phyloP scores from a whole-genome alignment of 2,329 filamentous ascomycete species.

The Ophiostoma perfectum region DNA sequence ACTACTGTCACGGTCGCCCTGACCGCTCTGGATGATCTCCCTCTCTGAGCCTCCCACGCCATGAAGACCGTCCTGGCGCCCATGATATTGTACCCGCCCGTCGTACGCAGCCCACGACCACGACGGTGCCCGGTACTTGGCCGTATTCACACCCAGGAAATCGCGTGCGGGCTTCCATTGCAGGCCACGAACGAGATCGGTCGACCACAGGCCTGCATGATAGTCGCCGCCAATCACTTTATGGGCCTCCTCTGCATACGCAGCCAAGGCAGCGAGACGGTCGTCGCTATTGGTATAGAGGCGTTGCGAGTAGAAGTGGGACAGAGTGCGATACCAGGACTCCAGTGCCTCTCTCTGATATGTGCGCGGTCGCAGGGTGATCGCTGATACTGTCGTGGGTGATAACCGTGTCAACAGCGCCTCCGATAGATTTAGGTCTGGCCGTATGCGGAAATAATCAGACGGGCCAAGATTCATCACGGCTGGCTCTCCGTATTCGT shows the following conservation, averaged over 20 bases:
- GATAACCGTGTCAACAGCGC: neutral
- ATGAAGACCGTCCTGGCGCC: neutral
- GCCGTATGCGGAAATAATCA: neutral
- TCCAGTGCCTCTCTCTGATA: neutral
- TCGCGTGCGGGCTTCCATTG: neutral
- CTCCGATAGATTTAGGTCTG: neutral
- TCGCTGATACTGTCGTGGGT: neutral
- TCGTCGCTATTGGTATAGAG: neutral
- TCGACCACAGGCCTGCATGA: neutral
- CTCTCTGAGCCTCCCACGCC: neutral
- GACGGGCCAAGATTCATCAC: neutral
- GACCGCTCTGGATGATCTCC: neutral
- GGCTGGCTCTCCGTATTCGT: neutral
- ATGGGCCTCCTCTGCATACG: slow-evolving; percentile 7
- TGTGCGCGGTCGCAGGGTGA: neutral
- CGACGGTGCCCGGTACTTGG: neutral
- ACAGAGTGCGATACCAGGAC: neutral
- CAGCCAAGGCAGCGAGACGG: neutral
- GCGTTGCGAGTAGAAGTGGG: neutral
- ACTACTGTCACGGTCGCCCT: neutral
- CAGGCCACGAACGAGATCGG: neutral
- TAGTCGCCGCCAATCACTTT: slow-evolving; percentile 1
- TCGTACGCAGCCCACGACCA: slow-evolving; percentile 11
- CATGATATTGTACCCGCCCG: neutral
- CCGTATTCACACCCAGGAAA: neutral